Percentiles rank a stretch among this genome's conserved stretches.
phyloP scores from a whole-genome alignment of 495 filamentous ascomycete species.

The Cercophora sp. region DNA sequence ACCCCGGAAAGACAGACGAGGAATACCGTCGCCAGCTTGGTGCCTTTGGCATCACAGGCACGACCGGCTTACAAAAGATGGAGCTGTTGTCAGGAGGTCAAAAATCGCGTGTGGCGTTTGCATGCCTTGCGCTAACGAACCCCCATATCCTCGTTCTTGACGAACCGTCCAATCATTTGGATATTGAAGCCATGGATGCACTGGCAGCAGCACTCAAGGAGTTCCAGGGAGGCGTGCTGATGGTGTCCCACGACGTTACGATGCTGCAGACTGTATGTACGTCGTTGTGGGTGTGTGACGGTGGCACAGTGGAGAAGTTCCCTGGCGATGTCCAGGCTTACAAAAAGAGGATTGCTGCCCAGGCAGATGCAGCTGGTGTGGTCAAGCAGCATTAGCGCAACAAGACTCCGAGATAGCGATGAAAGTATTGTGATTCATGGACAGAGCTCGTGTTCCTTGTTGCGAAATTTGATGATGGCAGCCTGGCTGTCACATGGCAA shows the following conservation, averaged over 20 bases:
- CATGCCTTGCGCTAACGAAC: slow-evolving; percentile 85
- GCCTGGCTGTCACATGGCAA: too few species aligned
- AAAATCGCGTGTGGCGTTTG: slow-evolving; percentile 96
- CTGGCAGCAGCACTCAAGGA: slow-evolving; percentile 73
- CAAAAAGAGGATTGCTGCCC: slow-evolving; percentile 91
- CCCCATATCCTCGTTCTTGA: slow-evolving; percentile 97
- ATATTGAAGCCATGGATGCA: slow-evolving; percentile 99
- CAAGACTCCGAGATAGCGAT: too few species aligned
- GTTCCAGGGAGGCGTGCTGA: slow-evolving; percentile 92
- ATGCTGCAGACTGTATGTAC: slow-evolving; percentile 93
- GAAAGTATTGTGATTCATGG: too few species aligned
- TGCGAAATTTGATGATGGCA: too few species aligned
- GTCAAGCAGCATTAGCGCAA: slow-evolving; percentile 58
- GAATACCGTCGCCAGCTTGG: slow-evolving; percentile 95
- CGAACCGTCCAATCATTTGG: slow-evolving; percentile 96
- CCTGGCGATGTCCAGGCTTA: slow-evolving; percentile 93
- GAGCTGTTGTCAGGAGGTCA: slow-evolving; percentile 91
- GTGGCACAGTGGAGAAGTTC: slow-evolving; percentile 95
- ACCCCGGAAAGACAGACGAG: slow-evolving; percentile 87
- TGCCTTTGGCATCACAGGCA: slow-evolving; percentile 97
- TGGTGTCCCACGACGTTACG: slow-evolving; percentile 99
- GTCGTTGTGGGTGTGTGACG: slow-evolving; percentile 94
- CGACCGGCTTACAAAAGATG: slow-evolving; percentile 96
- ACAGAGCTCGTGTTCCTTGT: too few species aligned
- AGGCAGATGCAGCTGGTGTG: slow-evolving; percentile 84